These are phyloP conservation scores for Talaromyces marneffei DNA, from an alignment of 2,329 filamentous ascomycete species.

Conservation along the genomic window DNA sequence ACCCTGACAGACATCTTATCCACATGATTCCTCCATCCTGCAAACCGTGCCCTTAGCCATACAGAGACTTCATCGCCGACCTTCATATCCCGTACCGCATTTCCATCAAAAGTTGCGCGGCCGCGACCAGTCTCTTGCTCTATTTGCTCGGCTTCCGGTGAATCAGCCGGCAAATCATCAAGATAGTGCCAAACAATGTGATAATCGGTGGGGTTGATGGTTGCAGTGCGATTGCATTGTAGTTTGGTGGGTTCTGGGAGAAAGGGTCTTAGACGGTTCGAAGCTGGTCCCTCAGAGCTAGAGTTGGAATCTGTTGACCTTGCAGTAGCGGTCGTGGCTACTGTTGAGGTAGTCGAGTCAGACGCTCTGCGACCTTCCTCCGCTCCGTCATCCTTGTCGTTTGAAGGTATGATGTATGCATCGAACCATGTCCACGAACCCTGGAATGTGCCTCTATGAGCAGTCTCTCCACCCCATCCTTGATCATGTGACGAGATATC, in stretches of 20 bases:
- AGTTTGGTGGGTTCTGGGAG: constrained; percentile 27
- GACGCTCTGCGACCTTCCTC: neutral
- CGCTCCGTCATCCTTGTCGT: neutral
- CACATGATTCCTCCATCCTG: constrained; percentile 33
- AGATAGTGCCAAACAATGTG: constrained; percentile 33
- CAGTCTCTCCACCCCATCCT: constrained; percentile 24
- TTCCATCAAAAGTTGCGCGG: constrained; percentile 31
- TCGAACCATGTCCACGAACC: constrained; percentile 38
- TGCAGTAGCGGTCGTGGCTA: neutral
- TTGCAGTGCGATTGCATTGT: constrained; percentile 27
- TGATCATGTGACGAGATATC: constrained; percentile 33
- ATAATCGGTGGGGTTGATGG: constrained; percentile 19
- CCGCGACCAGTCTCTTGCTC: constrained; percentile 30
- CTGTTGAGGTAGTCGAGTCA: neutral
- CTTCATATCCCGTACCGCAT: constrained; percentile 28
- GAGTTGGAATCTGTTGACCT: constrained; percentile 11
- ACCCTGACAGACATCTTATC: constrained; percentile 26
- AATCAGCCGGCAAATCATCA: constrained; percentile 27
- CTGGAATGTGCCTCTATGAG: constrained; percentile 21
- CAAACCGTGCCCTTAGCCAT: constrained; percentile 36
- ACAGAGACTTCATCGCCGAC: constrained; percentile 34
- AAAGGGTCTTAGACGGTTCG: constrained; percentile 20
- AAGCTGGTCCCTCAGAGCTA: neutral
- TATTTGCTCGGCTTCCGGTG: constrained; percentile 28
- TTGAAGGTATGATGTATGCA: constrained; percentile 25